These are phyloP conservation scores for Candida ponderosae DNA, from an alignment of 805 yeast species.

Conservation along the genomic window DNA sequence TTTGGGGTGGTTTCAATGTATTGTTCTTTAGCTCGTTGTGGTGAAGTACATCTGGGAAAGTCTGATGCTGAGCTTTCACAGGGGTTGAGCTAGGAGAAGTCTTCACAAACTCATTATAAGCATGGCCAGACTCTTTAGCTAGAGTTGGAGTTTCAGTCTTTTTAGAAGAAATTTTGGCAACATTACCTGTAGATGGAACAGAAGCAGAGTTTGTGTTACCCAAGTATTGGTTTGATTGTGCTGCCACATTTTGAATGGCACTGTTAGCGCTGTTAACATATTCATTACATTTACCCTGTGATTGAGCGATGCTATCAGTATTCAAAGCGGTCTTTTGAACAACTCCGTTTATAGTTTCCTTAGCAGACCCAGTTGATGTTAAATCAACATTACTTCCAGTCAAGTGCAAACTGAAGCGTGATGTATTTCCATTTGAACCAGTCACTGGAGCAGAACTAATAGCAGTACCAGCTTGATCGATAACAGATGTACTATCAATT, in stretches of 20 bases:
- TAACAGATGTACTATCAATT: neutral
- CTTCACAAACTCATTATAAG: neutral
- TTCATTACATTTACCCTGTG: constrained; percentile 4
- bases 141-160: neutral
- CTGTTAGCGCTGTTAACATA: constrained; percentile 6
- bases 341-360: constrained; percentile 5
- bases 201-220: neutral
- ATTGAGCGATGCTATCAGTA: constrained; percentile 9
- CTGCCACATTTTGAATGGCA: constrained; percentile 9
- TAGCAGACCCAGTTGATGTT: constrained; percentile 3
- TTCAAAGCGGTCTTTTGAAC: constrained; percentile 11
- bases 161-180: neutral
- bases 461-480: neutral
- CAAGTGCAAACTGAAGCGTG: too few relatives aligned
- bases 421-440: neutral
- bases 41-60: constrained; percentile 1
- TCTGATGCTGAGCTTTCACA: constrained; percentile 11
- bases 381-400: constrained; percentile 4
- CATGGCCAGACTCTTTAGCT: neutral
- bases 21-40: too few relatives aligned
- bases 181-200: neutral
- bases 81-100: constrained; percentile 1
- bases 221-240: constrained; percentile 6
- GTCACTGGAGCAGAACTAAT: constrained; percentile 4
- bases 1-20: neutral